Conservation (phyloP, 805 yeast species). For the Candida saitoana region DNA sequence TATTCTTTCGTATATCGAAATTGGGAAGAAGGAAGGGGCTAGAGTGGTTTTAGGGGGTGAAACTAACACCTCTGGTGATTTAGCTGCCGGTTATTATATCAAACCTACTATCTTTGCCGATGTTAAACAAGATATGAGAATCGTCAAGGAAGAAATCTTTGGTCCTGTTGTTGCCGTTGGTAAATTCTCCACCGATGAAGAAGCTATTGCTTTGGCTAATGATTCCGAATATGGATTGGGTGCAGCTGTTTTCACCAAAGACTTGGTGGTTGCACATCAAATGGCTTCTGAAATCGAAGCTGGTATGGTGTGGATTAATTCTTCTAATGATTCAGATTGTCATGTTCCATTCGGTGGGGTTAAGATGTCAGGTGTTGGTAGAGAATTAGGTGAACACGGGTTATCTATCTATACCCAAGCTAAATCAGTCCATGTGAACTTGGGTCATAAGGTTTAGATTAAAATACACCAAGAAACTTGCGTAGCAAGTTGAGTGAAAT, state of each 20-base stretch:
- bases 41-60: slow-evolving; percentile 39
- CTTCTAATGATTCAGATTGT: slow-evolving; percentile 40
- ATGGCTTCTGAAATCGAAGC: slow-evolving; percentile 50
- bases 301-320: slow-evolving; percentile 46
- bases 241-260: slow-evolving; percentile 72
- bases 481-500: not conserved
- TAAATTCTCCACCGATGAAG: slow-evolving; percentile 62
- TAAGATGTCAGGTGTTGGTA: slow-evolving; percentile 74
- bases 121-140: slow-evolving; percentile 58
- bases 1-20: slow-evolving; percentile 40
- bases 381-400: slow-evolving; percentile 76
- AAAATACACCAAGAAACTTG: not conserved
- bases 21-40: slow-evolving; percentile 45
- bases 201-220: slow-evolving; percentile 67
- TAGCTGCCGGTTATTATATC: slow-evolving; percentile 57
- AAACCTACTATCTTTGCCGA: slow-evolving; percentile 76
- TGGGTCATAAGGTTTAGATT: slow-evolving; percentile 39
- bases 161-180: slow-evolving; percentile 79
- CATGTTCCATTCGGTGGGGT: slow-evolving; percentile 75
- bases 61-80: slow-evolving; percentile 34
- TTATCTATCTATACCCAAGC: slow-evolving; percentile 66
- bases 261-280: slow-evolving; percentile 61
- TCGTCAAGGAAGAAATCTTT: slow-evolving; percentile 78
- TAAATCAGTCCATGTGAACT: slow-evolving; percentile 73
- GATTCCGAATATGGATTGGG: slow-evolving; percentile 76